Evolutionary conservation across 2,329 filamentous ascomycete species (phyloP).

Genomic region (Talaromyces piceae): DNA sequence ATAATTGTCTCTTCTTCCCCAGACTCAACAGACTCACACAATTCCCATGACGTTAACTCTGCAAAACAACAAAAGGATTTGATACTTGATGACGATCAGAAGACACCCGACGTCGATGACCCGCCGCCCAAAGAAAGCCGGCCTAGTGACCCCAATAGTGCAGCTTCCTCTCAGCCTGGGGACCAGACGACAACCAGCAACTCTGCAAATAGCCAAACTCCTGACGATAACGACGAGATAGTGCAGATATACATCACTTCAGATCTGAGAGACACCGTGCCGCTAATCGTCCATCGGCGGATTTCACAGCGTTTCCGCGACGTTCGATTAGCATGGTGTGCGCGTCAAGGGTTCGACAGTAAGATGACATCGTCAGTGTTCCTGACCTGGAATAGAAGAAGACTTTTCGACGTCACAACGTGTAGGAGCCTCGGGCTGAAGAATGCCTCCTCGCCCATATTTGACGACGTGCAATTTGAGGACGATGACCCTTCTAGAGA

Average conservation of each 20-base stretch:
- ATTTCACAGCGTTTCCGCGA: constrained; percentile 60
- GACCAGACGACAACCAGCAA: background rate
- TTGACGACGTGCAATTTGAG: constrained; percentile 1
- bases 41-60: background rate
- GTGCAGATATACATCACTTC: constrained; percentile 64
- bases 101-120: background rate
- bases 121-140: background rate
- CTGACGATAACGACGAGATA: constrained; percentile 37
- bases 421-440: constrained; percentile 60
- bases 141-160: background rate
- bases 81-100: background rate
- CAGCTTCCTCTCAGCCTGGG: background rate
- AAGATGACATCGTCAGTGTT: constrained; percentile 53
- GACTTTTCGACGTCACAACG: constrained; percentile 69
- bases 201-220: background rate
- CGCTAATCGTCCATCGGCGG: constrained; percentile 58
- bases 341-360: constrained; percentile 48
- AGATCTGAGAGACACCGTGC: constrained; percentile 51
- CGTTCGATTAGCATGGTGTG: constrained; percentile 63
- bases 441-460: constrained; percentile 26
- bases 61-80: background rate
- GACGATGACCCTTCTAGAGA: constrained; percentile 34
- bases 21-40: background rate
- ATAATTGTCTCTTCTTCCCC: background rate
- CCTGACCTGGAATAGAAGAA: constrained; percentile 69